Base-by-base conservation (phyloP, 2,329 filamentous ascomycete genomes). In the Exophiala lecanii-corni region DNA sequence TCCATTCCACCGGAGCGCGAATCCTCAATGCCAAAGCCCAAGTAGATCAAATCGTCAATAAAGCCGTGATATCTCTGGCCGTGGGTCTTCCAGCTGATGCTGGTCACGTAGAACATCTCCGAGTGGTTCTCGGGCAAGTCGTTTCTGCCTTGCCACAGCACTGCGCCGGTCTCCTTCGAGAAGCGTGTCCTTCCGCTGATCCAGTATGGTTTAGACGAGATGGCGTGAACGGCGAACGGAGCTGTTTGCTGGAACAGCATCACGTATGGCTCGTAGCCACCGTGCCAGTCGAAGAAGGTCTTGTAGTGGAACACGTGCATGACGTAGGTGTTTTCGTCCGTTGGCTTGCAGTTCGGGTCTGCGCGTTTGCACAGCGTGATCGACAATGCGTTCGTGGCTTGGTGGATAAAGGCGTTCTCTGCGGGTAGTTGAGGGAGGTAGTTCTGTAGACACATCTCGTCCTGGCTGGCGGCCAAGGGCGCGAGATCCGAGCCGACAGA, bases 71-170 rank as follows among this genome's bases (percentile, higher is more conserved):
- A 79, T 28, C 57, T 69, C 47, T 68, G 60, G 0, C 64, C 66
- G 1, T 59, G 57, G 0, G 49, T 57, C 55, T 71, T 76, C 76
- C 77, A 81, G 46, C 67, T 75, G 25, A 78, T 70, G 0, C 69
- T 73, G 0, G 74, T 79, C 0, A 79, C 61, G 47, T 78, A 81
- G 26, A 81, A 62, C 73, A 79, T 76, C 51, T 78, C 73, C 0
- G 45, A 31, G 12, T 48, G 45, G 25, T 38, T 38, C 34, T 30
- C 20, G 12, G 39, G 39, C 12, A 41, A n/a, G 23, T 26, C 23
- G 13, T 68, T 57, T 45, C 43, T 49, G 18, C 19, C 18, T 38
- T 41, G 33, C 41, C 41, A 18, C 15, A 36, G 49, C 10, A 47
- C 39, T 47, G 6, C 31, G 3, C 40, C 45, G n/a, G 47, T 57